A percentile compares a stretch with the other conserved stretches of the same genome.
phyloP scores from a whole-genome alignment of 2,329 filamentous ascomycete genomes.

The Claviceps spartinae region DNA sequence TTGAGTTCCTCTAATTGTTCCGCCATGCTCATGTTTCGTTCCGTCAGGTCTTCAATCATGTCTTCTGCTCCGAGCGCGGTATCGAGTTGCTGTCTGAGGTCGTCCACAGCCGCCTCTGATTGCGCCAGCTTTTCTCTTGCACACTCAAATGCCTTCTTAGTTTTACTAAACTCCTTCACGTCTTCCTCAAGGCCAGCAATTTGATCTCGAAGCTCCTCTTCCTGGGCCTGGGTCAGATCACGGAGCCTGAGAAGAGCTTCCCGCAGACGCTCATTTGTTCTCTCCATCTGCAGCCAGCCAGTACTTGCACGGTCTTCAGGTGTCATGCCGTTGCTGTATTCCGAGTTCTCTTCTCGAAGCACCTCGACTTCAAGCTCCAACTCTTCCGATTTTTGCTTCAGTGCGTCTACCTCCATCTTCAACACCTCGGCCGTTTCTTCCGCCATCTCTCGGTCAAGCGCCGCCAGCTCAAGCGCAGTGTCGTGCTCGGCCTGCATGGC shows the following conservation, averaged over 20 bases:
- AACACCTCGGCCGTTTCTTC: constrained; percentile 79
- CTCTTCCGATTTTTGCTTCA: constrained; percentile 69
- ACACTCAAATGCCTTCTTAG: constrained; percentile 57
- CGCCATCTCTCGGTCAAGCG: constrained; percentile 88
- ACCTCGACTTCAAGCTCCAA: constrained; percentile 80
- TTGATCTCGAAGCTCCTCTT: constrained; percentile 63
- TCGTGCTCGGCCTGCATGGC: constrained; percentile 70
- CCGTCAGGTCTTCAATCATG: constrained; percentile 84
- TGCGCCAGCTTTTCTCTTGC: constrained; percentile 61
- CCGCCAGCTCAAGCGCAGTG: constrained; percentile 69
- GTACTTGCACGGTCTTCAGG: constrained; percentile 76
- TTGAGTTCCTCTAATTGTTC: constrained; percentile 76
- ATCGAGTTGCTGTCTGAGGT: constrained; percentile 83
- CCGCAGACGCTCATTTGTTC: constrained; percentile 73
- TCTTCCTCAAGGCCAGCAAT: constrained; percentile 63
- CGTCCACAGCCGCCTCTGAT: constrained; percentile 63
- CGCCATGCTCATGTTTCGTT: constrained; percentile 71
- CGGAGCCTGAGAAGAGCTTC: constrained; percentile 75
- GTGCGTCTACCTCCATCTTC: constrained; percentile 64
- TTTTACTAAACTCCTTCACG: constrained; percentile 48
- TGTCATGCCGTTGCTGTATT: constrained; percentile 72
- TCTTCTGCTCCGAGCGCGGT: constrained; percentile 79
- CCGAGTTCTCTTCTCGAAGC: constrained; percentile 71
- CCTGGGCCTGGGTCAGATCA: constrained; percentile 76
- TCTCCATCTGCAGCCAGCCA: constrained; percentile 84